Evolutionary conservation across 2,329 filamentous ascomycete genomes (phyloP), one percentile per base, ranked within the genome.

Genomic region (Fusarium newnesense): DNA sequence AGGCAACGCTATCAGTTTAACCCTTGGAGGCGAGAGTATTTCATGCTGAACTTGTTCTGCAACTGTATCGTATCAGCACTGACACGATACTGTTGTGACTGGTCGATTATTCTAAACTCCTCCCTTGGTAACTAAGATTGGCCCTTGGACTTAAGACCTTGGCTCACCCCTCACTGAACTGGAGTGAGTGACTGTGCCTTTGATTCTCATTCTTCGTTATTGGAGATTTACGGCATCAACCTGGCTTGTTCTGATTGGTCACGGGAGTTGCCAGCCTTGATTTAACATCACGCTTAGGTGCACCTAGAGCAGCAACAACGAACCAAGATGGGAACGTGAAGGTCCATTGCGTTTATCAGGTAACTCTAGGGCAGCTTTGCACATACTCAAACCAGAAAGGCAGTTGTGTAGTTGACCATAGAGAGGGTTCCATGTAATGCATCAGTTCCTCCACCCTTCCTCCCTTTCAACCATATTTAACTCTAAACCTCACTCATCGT

Each of bases 71-170:
- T 56, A 65, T 53, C 32, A 47, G 47, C 30, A 69, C 66, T 63
- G 67, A 59, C 47, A 70, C 76, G 69, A 76, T 68, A 75, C 74
- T 40, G 78, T 77, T 75, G 72, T 80, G 78, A 73, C 54, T 70
- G 34, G 15, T 49, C 46, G 21, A 32, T 49, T 32, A 6, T 21
- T 49, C 15, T 28, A 21, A 39, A n/a, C 32, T 37, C 26, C 50
- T 53, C 50, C 50, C 26, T 54, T 54, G 24, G 49, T 21, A 21
- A 53, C 32, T 26, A 21, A 26, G 54, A 66, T 69, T 65, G 58
- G 39, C 50, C 49, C 37, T 64, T 62, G 47, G 40, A 37, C 42
- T 43, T 40, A 13, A 34, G n/a, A 32, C 30, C 30, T 40, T 49
- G 21, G 46, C 57, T 53, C 24, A 40, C 64, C 64, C 39, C 53